phyloP scores from a whole-genome alignment of 768 basidiomycete species.

The Coprinellus micaceus region DNA sequence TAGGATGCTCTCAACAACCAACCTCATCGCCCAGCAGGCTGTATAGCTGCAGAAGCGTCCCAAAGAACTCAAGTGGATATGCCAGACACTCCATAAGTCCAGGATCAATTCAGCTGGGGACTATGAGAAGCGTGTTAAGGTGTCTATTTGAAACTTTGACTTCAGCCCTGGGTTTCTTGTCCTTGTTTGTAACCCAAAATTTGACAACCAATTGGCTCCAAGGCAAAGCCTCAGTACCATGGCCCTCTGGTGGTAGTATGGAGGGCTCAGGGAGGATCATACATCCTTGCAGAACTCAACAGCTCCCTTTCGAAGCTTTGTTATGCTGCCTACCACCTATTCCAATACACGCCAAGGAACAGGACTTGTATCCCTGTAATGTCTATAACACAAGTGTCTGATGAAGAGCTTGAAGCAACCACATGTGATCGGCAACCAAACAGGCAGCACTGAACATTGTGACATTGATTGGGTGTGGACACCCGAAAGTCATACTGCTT shows the following conservation, averaged over 20 bases:
- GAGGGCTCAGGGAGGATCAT: conserved; percentile 25
- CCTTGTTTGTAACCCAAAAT: conserved; percentile 29
- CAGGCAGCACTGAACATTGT: too few species aligned
- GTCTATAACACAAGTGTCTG: too few species aligned
- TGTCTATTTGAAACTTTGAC: conserved; percentile 20
- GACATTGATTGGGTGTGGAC: too few species aligned
- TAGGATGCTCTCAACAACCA: conserved; percentile 8
- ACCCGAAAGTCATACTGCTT: too few species aligned
- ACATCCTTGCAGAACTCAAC: conserved; percentile 28
- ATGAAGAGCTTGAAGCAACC: too few species aligned
- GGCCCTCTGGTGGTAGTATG: conserved; percentile 34
- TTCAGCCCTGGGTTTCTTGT: too few species aligned
- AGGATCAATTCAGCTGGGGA: conserved; percentile 11
- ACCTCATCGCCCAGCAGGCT: conserved; percentile 20
- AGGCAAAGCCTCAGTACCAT: conserved; percentile 30
- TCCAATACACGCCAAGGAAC: conserved; percentile 18
- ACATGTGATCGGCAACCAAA: too few species aligned
- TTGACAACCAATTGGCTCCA: conserved; percentile 26
- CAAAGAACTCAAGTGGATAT: conserved; percentile 18
- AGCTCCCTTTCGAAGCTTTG: conserved; percentile 20
- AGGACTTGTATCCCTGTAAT: too few species aligned
- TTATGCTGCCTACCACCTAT: conserved; percentile 15
- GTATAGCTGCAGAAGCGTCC: conserved; percentile 21
- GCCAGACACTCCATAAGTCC: conserved; percentile 14
- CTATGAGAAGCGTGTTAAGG: conserved; percentile 19